These are phyloP conservation scores for Scheffersomyces segobiensis DNA, from an alignment of 1,139 yeast genomes.

Conservation along the genomic window DNA sequence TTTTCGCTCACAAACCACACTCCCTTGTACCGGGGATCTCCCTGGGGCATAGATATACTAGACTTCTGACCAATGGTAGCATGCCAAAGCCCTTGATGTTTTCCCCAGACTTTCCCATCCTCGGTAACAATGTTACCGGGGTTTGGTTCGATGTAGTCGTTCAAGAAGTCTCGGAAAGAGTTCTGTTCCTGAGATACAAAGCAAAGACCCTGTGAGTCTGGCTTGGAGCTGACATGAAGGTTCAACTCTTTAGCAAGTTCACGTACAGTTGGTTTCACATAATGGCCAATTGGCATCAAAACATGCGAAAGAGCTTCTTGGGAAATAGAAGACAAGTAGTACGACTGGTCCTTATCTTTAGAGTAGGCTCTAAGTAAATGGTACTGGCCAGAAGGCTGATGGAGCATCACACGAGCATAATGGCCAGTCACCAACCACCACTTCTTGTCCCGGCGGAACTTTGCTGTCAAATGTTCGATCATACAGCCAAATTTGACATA, in stretches of 20 bases:
- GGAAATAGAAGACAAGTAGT: slow-evolving; percentile 74
- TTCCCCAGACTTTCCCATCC: slow-evolving; percentile 76
- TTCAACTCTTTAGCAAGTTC: slow-evolving; percentile 54
- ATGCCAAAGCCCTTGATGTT: slow-evolving; percentile 86
- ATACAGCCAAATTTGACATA: slow-evolving; percentile 85
- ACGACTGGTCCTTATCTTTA: slow-evolving; percentile 81
- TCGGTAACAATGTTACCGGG: slow-evolving; percentile 79
- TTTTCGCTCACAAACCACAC: slow-evolving; percentile 87
- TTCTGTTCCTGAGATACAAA: slow-evolving; percentile 76
- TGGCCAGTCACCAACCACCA: slow-evolving; percentile 98
- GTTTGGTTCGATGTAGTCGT: slow-evolving; percentile 67
- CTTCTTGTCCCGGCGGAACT: slow-evolving; percentile 26
- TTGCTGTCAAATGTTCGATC: slow-evolving; percentile 49
- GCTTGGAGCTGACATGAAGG: slow-evolving; percentile 71
- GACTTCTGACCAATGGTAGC: slow-evolving; percentile 90
- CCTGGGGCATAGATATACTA: slow-evolving; percentile 84
- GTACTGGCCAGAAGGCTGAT: slow-evolving; percentile 24
- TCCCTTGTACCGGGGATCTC: slow-evolving; percentile 71
- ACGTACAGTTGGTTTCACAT: slow-evolving; percentile 73
- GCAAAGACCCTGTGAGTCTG: slow-evolving; percentile 94
- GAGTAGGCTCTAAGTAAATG: slow-evolving; percentile 64
- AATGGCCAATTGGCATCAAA: slow-evolving; percentile 79
- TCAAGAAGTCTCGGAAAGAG: slow-evolving; percentile 73
- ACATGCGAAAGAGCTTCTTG: slow-evolving; percentile 46
- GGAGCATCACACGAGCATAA: slow-evolving; percentile 64